Base-by-base conservation (phyloP, 2,329 filamentous ascomycete species). In the Fusarium miscanthi region DNA sequence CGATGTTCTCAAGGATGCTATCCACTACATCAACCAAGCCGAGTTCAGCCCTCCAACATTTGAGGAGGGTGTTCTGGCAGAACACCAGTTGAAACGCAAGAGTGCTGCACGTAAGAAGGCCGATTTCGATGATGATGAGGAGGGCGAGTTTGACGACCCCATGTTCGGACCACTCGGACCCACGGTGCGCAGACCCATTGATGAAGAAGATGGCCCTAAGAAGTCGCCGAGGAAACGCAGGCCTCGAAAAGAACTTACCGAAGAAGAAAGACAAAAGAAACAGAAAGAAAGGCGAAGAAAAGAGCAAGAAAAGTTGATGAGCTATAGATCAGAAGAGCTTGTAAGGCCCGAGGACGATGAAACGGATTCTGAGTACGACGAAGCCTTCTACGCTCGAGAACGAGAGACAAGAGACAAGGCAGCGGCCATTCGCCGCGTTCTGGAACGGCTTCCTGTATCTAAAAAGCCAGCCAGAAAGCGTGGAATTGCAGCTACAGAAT, bases 281-380 rank as follows among this genome's bases (percentile, higher is more conserved):
- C 90, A 90, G 17, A 86, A 87, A 17, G 88, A 86, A 60, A 87
- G 91, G 41, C 87, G 89, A 59, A 86, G 91, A 58, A 92, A 89
- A 73, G 91, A 97, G 73, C 84, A 89, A n/a, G 94, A 95, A 77
- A 94, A 94, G 81, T 87, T 90, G 53, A 85, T 86, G 37, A 93
- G 92, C 79, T 92, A 96, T 83, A 98, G 98, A 85, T 97, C 93
- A 76, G 91, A 91, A 30, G 82, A 95, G 42, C 95, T 91, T 76
- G 92, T 99, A 56, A 89, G 92, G 64, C 91, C 92, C 41, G 94
- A 92, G 74, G 96, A 98, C 79, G 96, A 98, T 59, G 94, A 97
- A 74, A 91, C 88, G n/a, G 94, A 97, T 77, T 90, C 88, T 38
- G 94, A 94, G 51, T 88, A 89, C 63, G 86, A 87, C 54, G 81